Percentiles rank a stretch among this genome's conserved stretches.
Conservation (phyloP, 208 protist genomes). For the Crithidia expoeki region DNA sequence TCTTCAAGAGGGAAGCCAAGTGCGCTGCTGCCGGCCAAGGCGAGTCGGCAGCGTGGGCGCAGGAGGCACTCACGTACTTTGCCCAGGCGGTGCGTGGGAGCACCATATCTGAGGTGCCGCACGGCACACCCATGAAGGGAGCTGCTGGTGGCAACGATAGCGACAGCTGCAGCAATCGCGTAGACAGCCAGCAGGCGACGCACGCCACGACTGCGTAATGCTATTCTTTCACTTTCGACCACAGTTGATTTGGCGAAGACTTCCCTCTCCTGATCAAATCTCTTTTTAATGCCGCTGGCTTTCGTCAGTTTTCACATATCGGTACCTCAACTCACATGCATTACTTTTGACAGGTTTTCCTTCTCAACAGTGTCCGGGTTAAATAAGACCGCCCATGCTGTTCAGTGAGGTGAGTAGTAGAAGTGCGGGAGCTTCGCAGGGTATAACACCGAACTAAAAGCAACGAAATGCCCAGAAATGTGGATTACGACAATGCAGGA, state of each 20-base stretch:
- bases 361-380: no score
- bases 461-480: no score
- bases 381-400: no score
- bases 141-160: not conserved
- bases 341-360: no score
- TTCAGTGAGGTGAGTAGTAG: no score
- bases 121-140: not conserved
- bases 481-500: no score
- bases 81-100: slow-evolving; percentile 13
- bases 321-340: no score
- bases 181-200: not conserved
- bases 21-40: not conserved
- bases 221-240: not conserved
- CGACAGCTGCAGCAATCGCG: no score
- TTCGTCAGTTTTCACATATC: not conserved
- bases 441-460: no score
- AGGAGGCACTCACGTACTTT: slow-evolving; percentile 21
- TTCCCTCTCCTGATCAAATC: not conserved
- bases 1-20: slow-evolving; percentile 52
- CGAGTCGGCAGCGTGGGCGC: slow-evolving; percentile 14
- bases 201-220: not conserved
- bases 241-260: not conserved
- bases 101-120: not conserved
- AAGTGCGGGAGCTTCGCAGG: no score
- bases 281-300: not conserved